These are phyloP conservation scores for Yamadazyma kanchanaburiensis DNA, from an alignment of 1,139 yeast species.

Conservation along the genomic window DNA sequence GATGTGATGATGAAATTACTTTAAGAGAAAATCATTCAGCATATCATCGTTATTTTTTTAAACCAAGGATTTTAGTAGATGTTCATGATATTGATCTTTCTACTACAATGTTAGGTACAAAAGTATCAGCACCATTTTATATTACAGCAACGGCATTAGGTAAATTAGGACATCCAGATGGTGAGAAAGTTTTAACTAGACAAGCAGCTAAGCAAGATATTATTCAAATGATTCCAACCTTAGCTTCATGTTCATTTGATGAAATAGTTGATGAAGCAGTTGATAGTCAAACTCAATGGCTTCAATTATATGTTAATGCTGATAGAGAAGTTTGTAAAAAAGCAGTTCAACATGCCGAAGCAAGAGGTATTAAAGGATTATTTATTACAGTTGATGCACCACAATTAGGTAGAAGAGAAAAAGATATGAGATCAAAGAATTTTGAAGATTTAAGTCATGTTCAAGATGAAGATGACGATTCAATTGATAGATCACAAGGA, in stretches of 20 bases:
- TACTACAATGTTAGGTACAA: slow-evolving; percentile 40
- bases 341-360: slow-evolving; percentile 69
- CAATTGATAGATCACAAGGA: slow-evolving; percentile 64
- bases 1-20: slow-evolving; percentile 89
- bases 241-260: slow-evolving; percentile 71
- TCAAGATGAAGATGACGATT: slow-evolving; percentile 57
- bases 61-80: slow-evolving; percentile 76
- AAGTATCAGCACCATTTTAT: slow-evolving; percentile 57
- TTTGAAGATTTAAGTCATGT: slow-evolving; percentile 48
- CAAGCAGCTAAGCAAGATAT: slow-evolving; percentile 67
- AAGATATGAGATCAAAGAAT: slow-evolving; percentile 45
- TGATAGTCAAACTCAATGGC: slow-evolving; percentile 71
- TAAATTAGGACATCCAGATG: slow-evolving; percentile 72
- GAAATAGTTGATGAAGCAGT: slow-evolving; percentile 61
- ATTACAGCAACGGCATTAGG: slow-evolving; percentile 82
- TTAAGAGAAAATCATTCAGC: slow-evolving; percentile 87
- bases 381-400: slow-evolving; percentile 95
- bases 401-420: slow-evolving; percentile 87
- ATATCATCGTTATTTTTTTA: slow-evolving; percentile 80
- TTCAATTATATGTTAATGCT: slow-evolving; percentile 81
- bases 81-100: slow-evolving; percentile 44
- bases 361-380: slow-evolving; percentile 71
- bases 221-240: slow-evolving; percentile 78
- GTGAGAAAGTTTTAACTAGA: slow-evolving; percentile 74
- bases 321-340: slow-evolving; percentile 50